Evolutionary conservation across 1,284 basidiomycete genomes (phyloP), one percentile per base, ranked within the genome.

Genomic region (Pyrrhoderma lamaoense): DNA sequence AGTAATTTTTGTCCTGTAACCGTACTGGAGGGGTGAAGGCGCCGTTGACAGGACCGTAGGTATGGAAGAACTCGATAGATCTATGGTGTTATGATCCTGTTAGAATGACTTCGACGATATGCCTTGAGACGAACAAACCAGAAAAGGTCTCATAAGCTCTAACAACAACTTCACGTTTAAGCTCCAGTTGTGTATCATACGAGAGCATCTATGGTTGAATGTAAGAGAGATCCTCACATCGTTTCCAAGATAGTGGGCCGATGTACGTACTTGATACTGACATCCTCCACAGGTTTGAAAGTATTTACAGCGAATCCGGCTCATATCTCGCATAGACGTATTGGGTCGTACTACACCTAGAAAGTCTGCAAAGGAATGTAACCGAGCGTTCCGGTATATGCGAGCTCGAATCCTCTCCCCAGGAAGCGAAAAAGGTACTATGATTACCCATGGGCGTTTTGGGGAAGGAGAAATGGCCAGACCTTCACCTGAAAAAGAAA

Each of bases 1-100:
- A 0, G 95, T 98, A 44, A 99, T 85, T 70, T 99, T 99, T 0
- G 96, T 99, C 19, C 95, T 82, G 66, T 99, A 99, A 42, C 77
- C 79, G 67, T 95, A 97, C 58, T 95, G 84, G 46, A 88, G 70
- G 0, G 95, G 96, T 0, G 89, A 93, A 4, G 81, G 79, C 14
- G 95, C 84, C 0, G 95, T 98, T 0, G 82, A 69, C 46, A 79
- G 74, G 27, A 93, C 81, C 0, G 64, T 52, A 8, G 94, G 93
- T 1, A 97, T 68, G 1, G 73, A 65, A 0, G 72, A 63, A 1
- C 71, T 58, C 2, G 77, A 67, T 0, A 93, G 70, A n/a, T 73
- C 84, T 86, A 36, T 18, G n/a, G n/a, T n/a, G n/a, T 13, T 14
- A 39, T 43, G 22, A 42, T 13, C 16, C 46, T 42, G 11, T 16